These are phyloP conservation scores for Fusarium sp. DNA, from an alignment of 2,329 filamentous ascomycete species.

Conservation along the genomic window DNA sequence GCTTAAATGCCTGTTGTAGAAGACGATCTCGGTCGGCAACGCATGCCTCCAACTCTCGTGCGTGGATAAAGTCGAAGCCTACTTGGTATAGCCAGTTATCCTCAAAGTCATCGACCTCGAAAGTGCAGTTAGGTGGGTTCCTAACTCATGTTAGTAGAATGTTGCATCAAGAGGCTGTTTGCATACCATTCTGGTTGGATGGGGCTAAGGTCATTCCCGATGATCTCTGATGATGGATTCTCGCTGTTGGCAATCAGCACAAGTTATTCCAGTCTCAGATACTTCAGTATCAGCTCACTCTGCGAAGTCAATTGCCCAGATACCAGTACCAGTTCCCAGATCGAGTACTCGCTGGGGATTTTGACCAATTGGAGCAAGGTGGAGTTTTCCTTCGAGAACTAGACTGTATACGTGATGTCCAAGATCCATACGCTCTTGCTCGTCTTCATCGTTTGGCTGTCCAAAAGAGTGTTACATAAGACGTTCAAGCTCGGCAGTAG, in stretches of 20 bases:
- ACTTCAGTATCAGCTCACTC: background rate
- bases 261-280: rapidly evolving
- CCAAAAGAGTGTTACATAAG: background rate
- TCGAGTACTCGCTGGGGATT: slow-evolving; percentile 25
- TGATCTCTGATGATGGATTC: slow-evolving; percentile 17
- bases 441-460: slow-evolving; percentile 31
- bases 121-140: slow-evolving; percentile 25
- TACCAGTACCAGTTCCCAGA: slow-evolving; percentile 31
- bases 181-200: slow-evolving; percentile 28
- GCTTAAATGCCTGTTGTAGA: background rate
- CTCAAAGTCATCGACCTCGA: slow-evolving; percentile 28
- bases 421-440: slow-evolving; percentile 30
- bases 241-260: background rate
- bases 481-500: rapidly evolving
- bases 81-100: slow-evolving; percentile 22
- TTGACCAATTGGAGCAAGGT: slow-evolving; percentile 12
- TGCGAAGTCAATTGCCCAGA: slow-evolving; percentile 33
- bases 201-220: slow-evolving; percentile 29
- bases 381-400: slow-evolving; percentile 18
- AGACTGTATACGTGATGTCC: slow-evolving; percentile 32
- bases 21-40: background rate
- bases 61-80: slow-evolving; percentile 23
- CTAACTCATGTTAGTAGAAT: background rate
- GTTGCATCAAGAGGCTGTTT: rapidly evolving
- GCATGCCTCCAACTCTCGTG: slow-evolving; percentile 23